Evolutionary conservation across 176 grass and related monocot species (phyloP), one percentile per base, ranked within the genome.

Genomic region (Oryza glaberrima): DNA sequence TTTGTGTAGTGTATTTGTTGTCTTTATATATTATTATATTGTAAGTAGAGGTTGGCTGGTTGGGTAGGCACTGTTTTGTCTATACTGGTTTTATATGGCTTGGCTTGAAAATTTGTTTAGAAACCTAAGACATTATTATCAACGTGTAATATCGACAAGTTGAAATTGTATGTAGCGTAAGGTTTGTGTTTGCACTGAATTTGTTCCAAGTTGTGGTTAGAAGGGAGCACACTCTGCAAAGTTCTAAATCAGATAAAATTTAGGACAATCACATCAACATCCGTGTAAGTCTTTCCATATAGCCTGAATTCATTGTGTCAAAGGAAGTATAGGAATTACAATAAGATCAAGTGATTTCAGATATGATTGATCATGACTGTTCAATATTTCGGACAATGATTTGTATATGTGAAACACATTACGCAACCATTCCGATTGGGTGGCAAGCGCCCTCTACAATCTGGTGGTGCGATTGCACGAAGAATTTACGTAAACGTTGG

Each of bases 21-120:
- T 76, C 75, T 84, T 35, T 22, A 17, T 47, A 23, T 71, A 5
- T 32, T 32, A 32, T 32, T 32, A 32, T 32, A 32, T 32, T 86
- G 58, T 65, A 54, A 66, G 16, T 83, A 83, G 38, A 58, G 23
- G 19, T 34, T 86, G 40, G 20, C 17, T 82, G 23, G 19, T 34
- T 86, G 40, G 20, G 22, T 82, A 61, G 45, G 19, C 14, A 68
- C 16, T 38, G 26, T 26, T 13, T 56, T 73, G 12, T 56, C 9
- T 66, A 28, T 65, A 70, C 12, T 23, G 11, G 22, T 28, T 2
- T 60, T 47, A 2, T 45, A 13, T 67, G 32, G 38, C 13, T 77
- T 72, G 17, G 13, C 28, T 61, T 61, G 7, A 61, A 61, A 61
- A 8, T 22, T 22, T 4, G 70, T 65, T 7, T 28, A 75, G 71